These are phyloP conservation scores for Scheffersomyces stambukii DNA, from an alignment of 1,139 yeast species.

Conservation along the genomic window DNA sequence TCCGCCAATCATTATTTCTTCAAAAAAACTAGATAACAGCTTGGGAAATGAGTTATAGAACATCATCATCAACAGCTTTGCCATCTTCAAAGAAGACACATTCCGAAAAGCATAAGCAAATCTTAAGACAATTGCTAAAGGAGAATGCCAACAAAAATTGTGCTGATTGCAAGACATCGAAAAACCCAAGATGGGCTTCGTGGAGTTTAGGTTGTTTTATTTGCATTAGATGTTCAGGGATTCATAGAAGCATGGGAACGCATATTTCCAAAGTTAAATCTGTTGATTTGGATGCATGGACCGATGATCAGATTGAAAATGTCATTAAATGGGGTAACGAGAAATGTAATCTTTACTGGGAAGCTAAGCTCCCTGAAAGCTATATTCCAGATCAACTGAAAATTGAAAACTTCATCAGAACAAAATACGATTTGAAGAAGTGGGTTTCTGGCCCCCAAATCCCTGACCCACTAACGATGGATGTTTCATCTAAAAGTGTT, in stretches of 20 bases:
- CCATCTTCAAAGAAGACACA: conserved; percentile 44
- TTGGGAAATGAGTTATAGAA: conserved; percentile 16
- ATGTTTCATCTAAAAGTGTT: conserved; percentile 4
- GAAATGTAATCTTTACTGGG: conserved; percentile 79
- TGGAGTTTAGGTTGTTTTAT: conserved; percentile 93
- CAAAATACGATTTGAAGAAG: conserved; percentile 85
- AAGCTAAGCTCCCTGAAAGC: conserved; percentile 62
- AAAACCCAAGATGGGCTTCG: conserved; percentile 97
- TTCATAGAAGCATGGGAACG: conserved; percentile 93
- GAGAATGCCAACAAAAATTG: conserved; percentile 76
- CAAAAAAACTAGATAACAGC: no score
- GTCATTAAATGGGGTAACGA: conserved; percentile 87
- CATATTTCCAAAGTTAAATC: conserved; percentile 85
- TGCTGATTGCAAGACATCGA: conserved; percentile 85
- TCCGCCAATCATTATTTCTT: no score
- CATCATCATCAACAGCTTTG: conserved; percentile 20
- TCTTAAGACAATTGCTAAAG: conserved; percentile 66
- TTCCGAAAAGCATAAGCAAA: conserved; percentile 58
- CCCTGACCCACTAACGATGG: conserved; percentile 56
- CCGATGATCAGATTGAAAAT: conserved; percentile 81
- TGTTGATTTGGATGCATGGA: conserved; percentile 95
- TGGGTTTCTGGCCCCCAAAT: conserved; percentile 59
- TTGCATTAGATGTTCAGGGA: conserved; percentile 90
- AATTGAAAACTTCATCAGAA: conserved; percentile 82
- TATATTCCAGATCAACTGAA: conserved; percentile 83